Conservation (phyloP, 306 rosid genomes). For the Quercus robur region DNA sequence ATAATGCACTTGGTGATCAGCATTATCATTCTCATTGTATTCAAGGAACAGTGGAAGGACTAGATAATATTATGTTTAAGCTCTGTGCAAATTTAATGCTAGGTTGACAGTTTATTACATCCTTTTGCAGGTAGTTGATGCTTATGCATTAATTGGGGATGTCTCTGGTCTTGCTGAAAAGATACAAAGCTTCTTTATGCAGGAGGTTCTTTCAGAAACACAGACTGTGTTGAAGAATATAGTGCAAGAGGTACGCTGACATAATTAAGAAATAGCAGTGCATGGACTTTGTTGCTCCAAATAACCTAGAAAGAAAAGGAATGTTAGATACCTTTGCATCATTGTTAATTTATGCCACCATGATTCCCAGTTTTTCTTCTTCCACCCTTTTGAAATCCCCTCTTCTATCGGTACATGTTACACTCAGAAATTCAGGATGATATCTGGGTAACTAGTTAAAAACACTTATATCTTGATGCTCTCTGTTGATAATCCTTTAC, state of each 20-base stretch:
- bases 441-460: not conserved
- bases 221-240: slow-evolving; percentile 70
- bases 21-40: not conserved
- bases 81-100: slow-evolving; percentile 17
- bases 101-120: slow-evolving; percentile 24
- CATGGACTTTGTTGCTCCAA: not conserved
- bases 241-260: slow-evolving; percentile 68
- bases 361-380: not conserved
- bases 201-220: slow-evolving; percentile 95
- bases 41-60: not conserved
- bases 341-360: not conserved
- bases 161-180: slow-evolving; percentile 93
- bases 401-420: not conserved
- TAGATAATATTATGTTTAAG: not conserved
- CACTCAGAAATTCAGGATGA: not conserved
- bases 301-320: not conserved
- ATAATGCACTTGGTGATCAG: not conserved
- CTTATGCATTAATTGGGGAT: slow-evolving; percentile 96
- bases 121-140: slow-evolving; percentile 81
- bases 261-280: slow-evolving; percentile 3
- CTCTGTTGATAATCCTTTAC: not conserved
- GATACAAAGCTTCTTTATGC: slow-evolving; percentile 99
- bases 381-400: not conserved
- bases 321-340: slow-evolving; percentile 1
- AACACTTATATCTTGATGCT: not conserved